Evolutionary conservation across 345 rosid genomes (phyloP), one percentile per base, ranked within the genome.

Genomic region (Gynandropsis gynandra): DNA sequence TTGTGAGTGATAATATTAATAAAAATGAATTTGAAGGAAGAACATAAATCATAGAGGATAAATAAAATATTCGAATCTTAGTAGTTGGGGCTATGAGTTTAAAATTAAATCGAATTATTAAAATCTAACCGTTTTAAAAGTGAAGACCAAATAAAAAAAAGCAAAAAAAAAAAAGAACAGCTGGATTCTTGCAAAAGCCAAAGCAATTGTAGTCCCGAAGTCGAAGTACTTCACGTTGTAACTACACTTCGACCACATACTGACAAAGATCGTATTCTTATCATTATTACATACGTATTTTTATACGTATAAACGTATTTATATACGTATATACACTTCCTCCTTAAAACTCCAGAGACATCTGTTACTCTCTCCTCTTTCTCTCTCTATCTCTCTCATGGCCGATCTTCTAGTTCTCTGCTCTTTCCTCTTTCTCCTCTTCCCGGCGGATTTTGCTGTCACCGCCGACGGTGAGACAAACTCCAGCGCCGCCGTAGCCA

Each of bases 111-210:
- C 5, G 2, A 24, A 24, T 39, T 12, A 39, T 42, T 6, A 37
- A 37, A 61, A 24, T 34, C 10, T 15, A 50, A 33, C 40, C 29
- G 11, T 54, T 15, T 44, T 24, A 36, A 45, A 51, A 24, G 11
- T 7, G 16, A 40, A 8, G 27, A 16, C 9, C 3, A 48, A 59
- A 52, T 9, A 7, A 55, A 48, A 47, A 63, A 37, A 65, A 59
- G 44, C 47, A 44, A 18, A 55, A 47, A 59, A 65, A 54, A 59
- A 59, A 53, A 46, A 59, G 47, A 56, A 59, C 71, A 66, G 71
- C 71, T 54, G 56, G 20, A 42, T 60, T 60, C 13, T 46, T 52
- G 44, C 64, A 51, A 65, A 58, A 39, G 64, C 64, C 70, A 52
- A 52, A 51, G 70, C 63, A 49, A 35, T 45, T 6, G 6, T 29